Base-by-base conservation (phyloP, 306 rosid species). In the Biancaea sappan region DNA sequence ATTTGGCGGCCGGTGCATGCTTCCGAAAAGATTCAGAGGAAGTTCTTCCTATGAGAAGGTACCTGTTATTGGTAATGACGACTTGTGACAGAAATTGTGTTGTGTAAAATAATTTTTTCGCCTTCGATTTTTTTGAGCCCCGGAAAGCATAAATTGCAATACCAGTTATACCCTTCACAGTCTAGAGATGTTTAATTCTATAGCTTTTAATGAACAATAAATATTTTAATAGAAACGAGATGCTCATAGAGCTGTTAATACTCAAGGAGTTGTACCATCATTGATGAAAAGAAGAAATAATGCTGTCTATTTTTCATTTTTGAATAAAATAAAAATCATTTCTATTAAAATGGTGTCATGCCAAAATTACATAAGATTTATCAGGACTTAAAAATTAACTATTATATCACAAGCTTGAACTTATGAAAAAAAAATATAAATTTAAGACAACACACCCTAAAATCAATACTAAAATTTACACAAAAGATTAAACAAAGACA, bases 1-100 rank as follows among this genome's bases (percentile, higher is more conserved):
- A 70, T 89, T 79, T n/a, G 97, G 97, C 25, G 86, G 97, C 78
- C 88, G 81, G 38, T 89, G 81, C 75, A 19, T 94, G 79, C 86
- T 91, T 84, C 97, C 94, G 25, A 82, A 69, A 87, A 86, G 81
- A 73, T 77, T 81, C 67, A 76, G 87, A 77, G 73, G 61, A 38
- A 82, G 28, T 44, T 76, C 86, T 80, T 60, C 71, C 24, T 94
- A 94, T 72, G 92, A 91, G 82, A 85, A 84, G 84, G 92, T 91
- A 47, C 91, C 94, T 66, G 86, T 69, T 46, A 84, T 94, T 34
- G 82, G 92, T 82, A 94, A 91, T 26, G 92, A 84, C 2, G 92
- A 88, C 40, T 82, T 91, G 79, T 94, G 77, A 91, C 56, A 47
- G 66, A 72, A 48, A 62, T 48, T 21, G 35, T 61, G 71, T 58